Base-by-base conservation (phyloP, 192 early-diverging fungal genomes). In the Coemansia biformis region DNA sequence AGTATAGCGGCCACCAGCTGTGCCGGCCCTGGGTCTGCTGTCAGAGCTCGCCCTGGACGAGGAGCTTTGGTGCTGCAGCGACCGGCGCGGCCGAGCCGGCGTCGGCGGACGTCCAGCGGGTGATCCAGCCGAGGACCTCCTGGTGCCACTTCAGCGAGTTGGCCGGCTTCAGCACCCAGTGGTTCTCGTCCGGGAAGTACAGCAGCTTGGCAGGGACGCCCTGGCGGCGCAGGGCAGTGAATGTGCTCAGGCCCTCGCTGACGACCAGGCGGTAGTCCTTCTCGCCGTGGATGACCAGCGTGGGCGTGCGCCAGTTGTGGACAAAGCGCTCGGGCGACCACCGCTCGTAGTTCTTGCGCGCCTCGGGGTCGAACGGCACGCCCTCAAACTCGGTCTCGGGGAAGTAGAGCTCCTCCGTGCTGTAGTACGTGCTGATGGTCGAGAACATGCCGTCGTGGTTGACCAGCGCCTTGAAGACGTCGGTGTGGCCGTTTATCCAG, bases 361-460 rank as follows among this genome's bases (percentile, higher is more conserved):
- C 72, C 51, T 78, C 54, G 31, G 61, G 51, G 18, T 82, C 64
- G 48, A 68, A 87, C 23, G 87, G 86, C 34, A 59, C 53, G 53
- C 87, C 87, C 14, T 75, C 79, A 58, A 84, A 89, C 77, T 66
- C 63, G 11, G 59, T 71, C 55, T 91, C 87, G 13, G 79, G 65
- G 71, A 89, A 89, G 55, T 79, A 89, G 33, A 86, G 72, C 57
- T 89, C 88, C 37, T 90, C 87, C 0, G 85, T 85, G 43, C 78
- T 67, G 47, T 84, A 90, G 57, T 80, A 88, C 0, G 72, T 60
- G 47, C 77, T 72, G 30, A 78, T 43, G 8, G 83, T 79, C 12
- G 78, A 77, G 57, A 91, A 89, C 48, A 88, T 79, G 43, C 89
- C 89, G 57, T 89, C 89, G 58, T 91, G 89, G 58, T 83, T 88